Evolutionary conservation across 163 green algal species (phyloP).

Genomic region (Scenedesmus sp.): DNA sequence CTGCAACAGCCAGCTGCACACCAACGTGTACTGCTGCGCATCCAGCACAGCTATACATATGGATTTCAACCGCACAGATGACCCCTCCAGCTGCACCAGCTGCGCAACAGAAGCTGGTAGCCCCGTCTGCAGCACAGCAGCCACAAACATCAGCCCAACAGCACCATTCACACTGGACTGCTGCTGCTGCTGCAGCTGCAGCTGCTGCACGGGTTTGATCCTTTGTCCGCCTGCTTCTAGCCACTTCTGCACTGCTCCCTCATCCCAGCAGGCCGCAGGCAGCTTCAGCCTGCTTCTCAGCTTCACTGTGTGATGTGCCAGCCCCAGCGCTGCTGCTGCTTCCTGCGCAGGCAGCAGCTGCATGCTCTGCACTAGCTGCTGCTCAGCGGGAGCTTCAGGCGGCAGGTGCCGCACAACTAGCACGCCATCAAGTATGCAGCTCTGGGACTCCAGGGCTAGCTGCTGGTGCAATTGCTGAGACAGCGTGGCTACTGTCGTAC

Average conservation of each 20-base stretch:
- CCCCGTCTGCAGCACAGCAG: conserved; percentile 17
- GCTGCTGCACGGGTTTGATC: not conserved
- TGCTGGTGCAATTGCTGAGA: conserved; percentile 27
- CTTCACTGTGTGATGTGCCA: conserved; percentile 12
- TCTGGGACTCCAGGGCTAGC: not conserved
- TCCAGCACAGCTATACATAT: not conserved
- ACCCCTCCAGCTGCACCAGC: not conserved
- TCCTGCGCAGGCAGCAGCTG: conserved; percentile 36
- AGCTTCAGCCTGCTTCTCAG: not conserved
- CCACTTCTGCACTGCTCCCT: too few relatives aligned
- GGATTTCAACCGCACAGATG: not conserved
- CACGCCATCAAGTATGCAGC: conserved; percentile 7
- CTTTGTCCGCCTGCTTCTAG: not conserved
- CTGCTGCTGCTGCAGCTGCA: not conserved
- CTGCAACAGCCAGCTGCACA: conserved; percentile 14
- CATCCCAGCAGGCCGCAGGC: conserved; percentile 1
- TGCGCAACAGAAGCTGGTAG: not conserved
- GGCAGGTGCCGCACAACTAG: conserved; percentile 22
- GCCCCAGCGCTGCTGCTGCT: not conserved
- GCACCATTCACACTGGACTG: not conserved
- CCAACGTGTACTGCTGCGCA: not conserved
- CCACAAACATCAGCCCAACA: not conserved
- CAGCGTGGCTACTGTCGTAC: not conserved
- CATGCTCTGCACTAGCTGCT: conserved; percentile 23
- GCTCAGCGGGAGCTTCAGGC: not conserved